A percentile compares a stretch with the other conserved stretches of the same genome.
Conservation (phyloP, 176 grass and related monocot species). For the Miscanthus lutarioriparius region DNA sequence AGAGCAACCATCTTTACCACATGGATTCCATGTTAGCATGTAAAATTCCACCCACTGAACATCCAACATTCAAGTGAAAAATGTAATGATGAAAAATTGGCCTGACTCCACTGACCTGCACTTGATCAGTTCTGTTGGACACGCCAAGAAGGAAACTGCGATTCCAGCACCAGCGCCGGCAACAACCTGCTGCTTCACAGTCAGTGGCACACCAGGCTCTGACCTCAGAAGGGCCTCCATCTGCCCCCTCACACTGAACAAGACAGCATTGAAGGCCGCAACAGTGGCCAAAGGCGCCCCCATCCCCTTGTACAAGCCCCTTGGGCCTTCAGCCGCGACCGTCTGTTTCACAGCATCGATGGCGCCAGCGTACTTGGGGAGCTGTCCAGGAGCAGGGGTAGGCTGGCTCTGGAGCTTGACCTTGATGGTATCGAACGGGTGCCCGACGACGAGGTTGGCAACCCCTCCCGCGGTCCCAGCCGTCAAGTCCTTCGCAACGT, state of each 20-base stretch:
- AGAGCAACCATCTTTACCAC: not conserved
- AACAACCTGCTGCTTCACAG: conserved; percentile 72
- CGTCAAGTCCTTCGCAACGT: conserved; percentile 77
- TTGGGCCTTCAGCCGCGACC: conserved; percentile 63
- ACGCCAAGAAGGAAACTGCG: conserved; percentile 80
- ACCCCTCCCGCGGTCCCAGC: conserved; percentile 73
- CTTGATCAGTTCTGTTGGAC: conserved; percentile 92
- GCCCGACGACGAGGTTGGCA: conserved; percentile 74
- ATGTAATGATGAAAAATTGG: not conserved
- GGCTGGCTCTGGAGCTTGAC: conserved; percentile 97
- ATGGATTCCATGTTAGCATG: not conserved
- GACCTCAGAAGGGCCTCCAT: conserved; percentile 74
- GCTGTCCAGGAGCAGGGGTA: conserved; percentile 61
- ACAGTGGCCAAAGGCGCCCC: conserved; percentile 88
- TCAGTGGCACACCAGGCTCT: conserved; percentile 51
- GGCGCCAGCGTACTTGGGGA: conserved; percentile 73
- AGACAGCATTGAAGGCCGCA: conserved; percentile 79
- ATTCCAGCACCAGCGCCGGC: conserved; percentile 73
- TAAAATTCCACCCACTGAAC: not conserved
- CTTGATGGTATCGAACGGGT: conserved; percentile 96
- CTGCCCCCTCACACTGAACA: conserved; percentile 84
- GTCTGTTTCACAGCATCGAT: conserved; percentile 92
- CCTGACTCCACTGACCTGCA: conserved; percentile 55
- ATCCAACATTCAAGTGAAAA: not conserved
- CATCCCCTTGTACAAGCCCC: conserved; percentile 94